Base-by-base conservation (phyloP, 225 moss, liverwort and hornwort genomes). In the Neckera pumila region DNA sequence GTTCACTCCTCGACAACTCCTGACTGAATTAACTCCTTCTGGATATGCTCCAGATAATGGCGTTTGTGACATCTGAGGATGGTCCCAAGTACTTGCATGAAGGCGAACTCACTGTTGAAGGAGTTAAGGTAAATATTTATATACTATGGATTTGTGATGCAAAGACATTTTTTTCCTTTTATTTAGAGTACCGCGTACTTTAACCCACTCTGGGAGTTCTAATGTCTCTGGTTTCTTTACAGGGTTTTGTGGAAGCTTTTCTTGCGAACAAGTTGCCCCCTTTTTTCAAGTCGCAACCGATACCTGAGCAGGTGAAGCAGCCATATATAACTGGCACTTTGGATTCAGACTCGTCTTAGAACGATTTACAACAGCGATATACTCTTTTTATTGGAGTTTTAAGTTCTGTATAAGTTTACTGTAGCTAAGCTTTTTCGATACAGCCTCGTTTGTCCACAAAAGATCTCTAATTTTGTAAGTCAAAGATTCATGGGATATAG, bases 191-290 rank as follows among this genome's bases (percentile, higher is more conserved):
- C 79, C 82, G 79, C 79, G 38, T 34, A 66, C 60, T 91, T 83
- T 83, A 75, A 51, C 66, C 42, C 82, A 74, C 45, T 86, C 56
- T 79, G 56, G 80, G 40, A 80, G 73, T 69, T 54, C 40, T 85
- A 40, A 83, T 58, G 61, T 82, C 65, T 75, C 79, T 84, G 74
- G 47, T 61, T 91, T 80, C 40, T 62, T 90, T 90, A 77, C 93
- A 98, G 98, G 89, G 87, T 67, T 98, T 98, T 93, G 96, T 94
- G 71, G 91, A 95, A 85, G 91, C 56, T 53, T 96, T 98, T 91
- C 16, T 98, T 80, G 91, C 91, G 43, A 90, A 93, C 74, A 92
- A 89, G 47, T 90, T 98, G 84, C 78, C 85, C 43, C 92, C 96
- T 42, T 82, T 91, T 82, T 92, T 92, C 79, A 98, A 98, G 87